phyloP scores from a whole-genome alignment of 108 stramenopile genomes.

The Discostella pseudostelligera region DNA sequence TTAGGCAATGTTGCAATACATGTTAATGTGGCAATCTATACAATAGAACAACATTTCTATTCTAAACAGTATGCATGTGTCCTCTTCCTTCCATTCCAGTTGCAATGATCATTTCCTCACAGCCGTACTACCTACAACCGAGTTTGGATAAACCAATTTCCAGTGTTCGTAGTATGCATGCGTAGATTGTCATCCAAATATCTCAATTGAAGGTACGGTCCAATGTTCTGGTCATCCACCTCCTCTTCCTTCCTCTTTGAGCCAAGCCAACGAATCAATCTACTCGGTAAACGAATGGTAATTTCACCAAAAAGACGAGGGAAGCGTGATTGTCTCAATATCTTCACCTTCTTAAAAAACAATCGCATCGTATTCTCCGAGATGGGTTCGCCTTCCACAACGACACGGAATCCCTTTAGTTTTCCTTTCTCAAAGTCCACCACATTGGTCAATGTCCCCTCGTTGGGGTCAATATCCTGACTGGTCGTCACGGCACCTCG shows the following conservation, averaged over 20 bases:
- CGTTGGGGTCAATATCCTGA: constrained; percentile 31
- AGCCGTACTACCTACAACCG: constrained; percentile 20
- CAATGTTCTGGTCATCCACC: neutral
- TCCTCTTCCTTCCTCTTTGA: constrained; percentile 3
- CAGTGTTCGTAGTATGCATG: constrained; percentile 31
- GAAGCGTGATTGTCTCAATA: constrained; percentile 45
- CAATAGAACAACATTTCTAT: too few species aligned
- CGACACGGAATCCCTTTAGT: constrained; percentile 38
- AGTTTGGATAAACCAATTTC: constrained; percentile 48
- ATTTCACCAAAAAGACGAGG: constrained; percentile 33
- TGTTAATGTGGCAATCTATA: too few species aligned
- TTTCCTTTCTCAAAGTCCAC: constrained; percentile 46
- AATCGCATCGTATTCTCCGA: constrained; percentile 23
- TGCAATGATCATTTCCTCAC: too few species aligned
- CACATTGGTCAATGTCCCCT: constrained; percentile 40
- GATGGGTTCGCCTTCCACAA: constrained; percentile 33
- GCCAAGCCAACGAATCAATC: constrained; percentile 29
- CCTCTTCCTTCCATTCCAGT: too few species aligned
- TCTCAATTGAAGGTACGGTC: constrained; percentile 25
- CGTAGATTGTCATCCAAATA: constrained; percentile 42
- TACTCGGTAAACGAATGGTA: constrained; percentile 34
- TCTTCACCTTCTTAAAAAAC: constrained; percentile 27
- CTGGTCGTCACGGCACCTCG: constrained; percentile 26
- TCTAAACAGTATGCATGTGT: too few species aligned
- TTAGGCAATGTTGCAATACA: too few species aligned